Evolutionary conservation across 352 stramenopile genomes (phyloP).

Genomic region (Globisporangium takayamanum): DNA sequence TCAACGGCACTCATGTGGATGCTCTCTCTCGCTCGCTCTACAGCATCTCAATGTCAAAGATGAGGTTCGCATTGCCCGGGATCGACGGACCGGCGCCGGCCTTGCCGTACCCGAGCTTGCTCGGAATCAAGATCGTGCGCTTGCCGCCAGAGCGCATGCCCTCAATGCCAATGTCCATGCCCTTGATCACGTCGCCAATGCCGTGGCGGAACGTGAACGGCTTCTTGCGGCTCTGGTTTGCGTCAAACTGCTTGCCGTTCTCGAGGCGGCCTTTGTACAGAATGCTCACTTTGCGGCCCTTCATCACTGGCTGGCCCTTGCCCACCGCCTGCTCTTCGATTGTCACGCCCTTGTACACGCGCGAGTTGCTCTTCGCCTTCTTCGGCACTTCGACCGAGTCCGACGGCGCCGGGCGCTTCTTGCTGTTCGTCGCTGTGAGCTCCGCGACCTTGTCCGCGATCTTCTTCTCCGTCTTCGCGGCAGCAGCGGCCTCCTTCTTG

Average conservation of each 20-base stretch:
- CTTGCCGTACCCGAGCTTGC: slow-evolving; percentile 92
- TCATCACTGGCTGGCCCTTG: slow-evolving; percentile 51
- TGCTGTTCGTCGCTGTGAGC: slow-evolving; percentile 32
- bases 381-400: slow-evolving; percentile 66
- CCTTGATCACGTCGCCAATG: slow-evolving; percentile 91
- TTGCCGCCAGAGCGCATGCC: slow-evolving; percentile 86
- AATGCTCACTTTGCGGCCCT: slow-evolving; percentile 74
- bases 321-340: slow-evolving; percentile 72
- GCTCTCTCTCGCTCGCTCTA: slow-evolving; percentile 16
- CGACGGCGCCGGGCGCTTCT: slow-evolving; percentile 60
- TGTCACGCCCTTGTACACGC: slow-evolving; percentile 70
- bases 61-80: slow-evolving; percentile 89
- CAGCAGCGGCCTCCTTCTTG: slow-evolving; percentile 31
- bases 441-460: slow-evolving; percentile 47
- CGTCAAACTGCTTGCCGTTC: slow-evolving; percentile 86
- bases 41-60: slow-evolving; percentile 93
- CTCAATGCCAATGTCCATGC: slow-evolving; percentile 94
- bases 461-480: slow-evolving; percentile 47
- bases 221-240: slow-evolving; percentile 73
- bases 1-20: not conserved
- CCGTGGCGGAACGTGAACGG: slow-evolving; percentile 83
- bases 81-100: slow-evolving; percentile 75
- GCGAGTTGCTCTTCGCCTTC: slow-evolving; percentile 57
- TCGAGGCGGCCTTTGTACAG: slow-evolving; percentile 72
- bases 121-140: slow-evolving; percentile 91